phyloP scores from a whole-genome alignment of 1,284 basidiomycete genomes.

The Boletus calvinii region DNA sequence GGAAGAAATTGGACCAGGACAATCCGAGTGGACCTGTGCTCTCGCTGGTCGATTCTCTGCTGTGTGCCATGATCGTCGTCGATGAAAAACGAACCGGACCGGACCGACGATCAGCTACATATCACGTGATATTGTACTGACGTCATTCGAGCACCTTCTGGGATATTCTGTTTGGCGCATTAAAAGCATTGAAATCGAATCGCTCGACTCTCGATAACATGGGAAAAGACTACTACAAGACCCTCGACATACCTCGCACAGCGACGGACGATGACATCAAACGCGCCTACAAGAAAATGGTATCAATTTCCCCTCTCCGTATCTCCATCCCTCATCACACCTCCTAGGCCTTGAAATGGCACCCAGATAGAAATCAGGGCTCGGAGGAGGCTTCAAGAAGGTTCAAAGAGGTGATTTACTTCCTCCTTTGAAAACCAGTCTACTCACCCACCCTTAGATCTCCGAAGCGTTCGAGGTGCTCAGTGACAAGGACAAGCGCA shows the following conservation, averaged over 20 bases:
- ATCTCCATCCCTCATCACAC: slow-evolving; percentile 40
- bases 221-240: slow-evolving; percentile 83
- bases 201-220: slow-evolving; percentile 35
- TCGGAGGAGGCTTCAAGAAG: slow-evolving; percentile 84
- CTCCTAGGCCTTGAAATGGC: slow-evolving; percentile 80
- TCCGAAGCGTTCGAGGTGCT: slow-evolving; percentile 98
- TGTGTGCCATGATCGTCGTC: slow-evolving; percentile 14
- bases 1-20: slow-evolving; percentile 63
- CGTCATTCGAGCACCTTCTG: slow-evolving; percentile 32
- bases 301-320: slow-evolving; percentile 25
- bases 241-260: slow-evolving; percentile 70
- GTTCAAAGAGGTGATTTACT: slow-evolving; percentile 81
- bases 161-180: slow-evolving; percentile 14
- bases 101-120: not conserved
- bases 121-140: slow-evolving; percentile 20
- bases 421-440: not conserved
- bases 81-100: not conserved
- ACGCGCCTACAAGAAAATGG: slow-evolving; percentile 81
- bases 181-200: too few species aligned
- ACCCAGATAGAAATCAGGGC: slow-evolving; percentile 86
- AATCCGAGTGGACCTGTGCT: slow-evolving; percentile 31
- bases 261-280: slow-evolving; percentile 87
- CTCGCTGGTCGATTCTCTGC: slow-evolving; percentile 11
- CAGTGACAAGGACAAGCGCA: slow-evolving; percentile 89
- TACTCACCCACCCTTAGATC: slow-evolving; percentile 48